Evolutionary conservation across 495 filamentous ascomycete species (phyloP).

Genomic region (Trichoderma erinaceum): DNA sequence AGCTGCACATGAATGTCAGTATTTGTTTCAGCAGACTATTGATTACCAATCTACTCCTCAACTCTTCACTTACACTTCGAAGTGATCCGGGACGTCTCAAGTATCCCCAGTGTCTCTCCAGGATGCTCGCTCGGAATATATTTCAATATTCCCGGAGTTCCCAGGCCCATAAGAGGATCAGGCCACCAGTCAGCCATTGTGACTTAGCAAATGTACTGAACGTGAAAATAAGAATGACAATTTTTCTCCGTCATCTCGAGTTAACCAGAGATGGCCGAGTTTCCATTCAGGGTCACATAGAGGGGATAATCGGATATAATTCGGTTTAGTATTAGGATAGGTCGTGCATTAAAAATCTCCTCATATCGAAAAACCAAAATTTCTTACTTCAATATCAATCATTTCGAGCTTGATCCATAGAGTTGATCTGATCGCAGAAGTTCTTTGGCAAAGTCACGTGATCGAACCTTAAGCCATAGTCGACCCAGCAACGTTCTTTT

Average conservation of each 20-base stretch:
- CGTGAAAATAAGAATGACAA: background rate
- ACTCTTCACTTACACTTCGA: background rate
- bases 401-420: background rate
- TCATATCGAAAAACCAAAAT: background rate
- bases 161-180: background rate
- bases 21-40: background rate
- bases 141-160: background rate
- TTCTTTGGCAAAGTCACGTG: background rate
- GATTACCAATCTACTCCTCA: background rate
- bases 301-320: background rate
- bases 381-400: background rate
- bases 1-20: background rate
- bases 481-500: slow-evolving; percentile 7
- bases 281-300: background rate
- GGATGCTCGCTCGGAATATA: slow-evolving; percentile 1
- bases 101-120: background rate
- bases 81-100: slow-evolving; percentile 2
- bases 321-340: too few species aligned
- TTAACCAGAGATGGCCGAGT: background rate
- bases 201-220: background rate
- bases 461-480: background rate
- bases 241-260: slow-evolving; percentile 1
- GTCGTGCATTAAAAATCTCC: too few species aligned
- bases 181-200: slow-evolving; percentile 9
- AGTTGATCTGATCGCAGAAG: background rate